Evolutionary conservation across 176 grass and related monocot species (phyloP).

Genomic region (Ampelocalamus luodianensis): DNA sequence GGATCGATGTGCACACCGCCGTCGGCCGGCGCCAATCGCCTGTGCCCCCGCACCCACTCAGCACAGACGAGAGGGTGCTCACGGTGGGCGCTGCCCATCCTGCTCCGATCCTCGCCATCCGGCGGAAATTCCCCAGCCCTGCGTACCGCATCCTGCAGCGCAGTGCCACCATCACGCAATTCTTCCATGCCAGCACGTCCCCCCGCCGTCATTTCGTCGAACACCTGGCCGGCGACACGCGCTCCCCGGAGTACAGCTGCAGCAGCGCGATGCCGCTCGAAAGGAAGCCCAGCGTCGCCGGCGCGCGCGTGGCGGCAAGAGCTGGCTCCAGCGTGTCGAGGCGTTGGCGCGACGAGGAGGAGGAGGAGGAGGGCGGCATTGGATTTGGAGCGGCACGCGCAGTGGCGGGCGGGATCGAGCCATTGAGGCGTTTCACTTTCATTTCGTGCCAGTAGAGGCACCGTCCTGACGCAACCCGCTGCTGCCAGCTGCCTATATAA

Average conservation of each 20-base stretch:
- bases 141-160: neutral
- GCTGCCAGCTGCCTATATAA: conserved; percentile 28
- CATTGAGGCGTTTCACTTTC: too few species aligned
- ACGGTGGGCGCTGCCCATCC: neutral
- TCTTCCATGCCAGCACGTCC: neutral
- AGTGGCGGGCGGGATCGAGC: neutral
- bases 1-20: neutral
- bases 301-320: neutral
- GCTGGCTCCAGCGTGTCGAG: neutral
- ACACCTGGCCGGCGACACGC: neutral
- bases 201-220: conserved; percentile 39
- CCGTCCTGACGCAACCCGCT: neutral
- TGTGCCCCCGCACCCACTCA: neutral
- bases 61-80: neutral
- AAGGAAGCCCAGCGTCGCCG: neutral
- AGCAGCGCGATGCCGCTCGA: neutral
- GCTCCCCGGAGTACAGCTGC: neutral
- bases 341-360: neutral
- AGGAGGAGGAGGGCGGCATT: neutral
- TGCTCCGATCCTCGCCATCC: neutral
- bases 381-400: neutral
- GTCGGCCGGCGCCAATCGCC: too few species aligned
- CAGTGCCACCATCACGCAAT: neutral
- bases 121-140: neutral
- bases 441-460: neutral